These are phyloP conservation scores for Boletus fagicola DNA, from an alignment of 768 basidiomycete genomes.

Conservation along the genomic window DNA sequence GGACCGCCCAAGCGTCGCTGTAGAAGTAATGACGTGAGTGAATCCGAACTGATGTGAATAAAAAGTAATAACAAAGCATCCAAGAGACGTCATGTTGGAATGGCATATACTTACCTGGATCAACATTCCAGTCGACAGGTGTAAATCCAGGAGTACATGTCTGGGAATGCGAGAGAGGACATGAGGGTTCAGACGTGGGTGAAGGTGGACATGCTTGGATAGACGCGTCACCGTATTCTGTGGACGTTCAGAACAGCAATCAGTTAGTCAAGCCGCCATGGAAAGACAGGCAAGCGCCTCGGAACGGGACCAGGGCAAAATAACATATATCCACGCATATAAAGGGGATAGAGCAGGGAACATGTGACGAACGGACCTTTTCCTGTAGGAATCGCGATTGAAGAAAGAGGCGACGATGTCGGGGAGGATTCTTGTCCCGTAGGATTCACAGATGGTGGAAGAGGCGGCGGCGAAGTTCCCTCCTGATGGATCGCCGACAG, in stretches of 20 bases:
- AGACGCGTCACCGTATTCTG: slow-evolving; percentile 16
- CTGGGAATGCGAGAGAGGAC: not conserved
- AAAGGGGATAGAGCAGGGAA: not conserved
- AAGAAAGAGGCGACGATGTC: not conserved
- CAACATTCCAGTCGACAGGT: slow-evolving; percentile 10
- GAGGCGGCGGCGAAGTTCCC: too few species aligned
- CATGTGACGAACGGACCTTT: slow-evolving; percentile 5
- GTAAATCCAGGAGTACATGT: not conserved
- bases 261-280: not conserved
- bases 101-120: slow-evolving; percentile 7
- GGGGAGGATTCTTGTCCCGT: not conserved
- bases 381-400: not conserved
- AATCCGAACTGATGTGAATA: not conserved
- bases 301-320: not conserved
- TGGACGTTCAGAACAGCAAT: not conserved
- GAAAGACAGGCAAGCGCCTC: not conserved
- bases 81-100: not conserved
- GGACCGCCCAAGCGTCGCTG: slow-evolving; percentile 1
- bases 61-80: not conserved
- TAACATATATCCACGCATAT: not conserved
- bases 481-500: not conserved
- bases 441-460: not conserved
- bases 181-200: not conserved
- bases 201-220: slow-evolving; percentile 11
- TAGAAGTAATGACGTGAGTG: not conserved